Evolutionary conservation across 768 basidiomycete species (phyloP).

Genomic region (Agrocybe praecox): DNA sequence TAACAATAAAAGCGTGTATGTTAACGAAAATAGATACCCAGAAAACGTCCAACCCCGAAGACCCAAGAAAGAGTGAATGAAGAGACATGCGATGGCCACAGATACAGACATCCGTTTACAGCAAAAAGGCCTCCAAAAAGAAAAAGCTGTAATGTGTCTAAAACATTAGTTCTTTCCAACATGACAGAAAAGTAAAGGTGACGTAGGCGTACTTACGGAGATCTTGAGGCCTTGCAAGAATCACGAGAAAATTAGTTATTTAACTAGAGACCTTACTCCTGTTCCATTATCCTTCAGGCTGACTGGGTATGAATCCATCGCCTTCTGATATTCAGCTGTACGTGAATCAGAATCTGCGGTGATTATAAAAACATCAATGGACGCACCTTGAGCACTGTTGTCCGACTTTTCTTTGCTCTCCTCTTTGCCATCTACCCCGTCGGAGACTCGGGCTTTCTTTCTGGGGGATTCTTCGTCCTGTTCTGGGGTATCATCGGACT

Average conservation of each 20-base stretch:
- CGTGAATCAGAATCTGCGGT: not conserved
- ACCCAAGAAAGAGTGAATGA: conserved; percentile 23
- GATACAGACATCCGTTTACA: not conserved
- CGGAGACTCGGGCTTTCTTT: conserved; percentile 18
- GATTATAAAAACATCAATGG: not conserved
- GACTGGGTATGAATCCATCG: conserved; percentile 22
- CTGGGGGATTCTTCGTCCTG: conserved; percentile 9
- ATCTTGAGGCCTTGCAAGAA: conserved; percentile 8
- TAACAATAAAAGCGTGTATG: too few species aligned
- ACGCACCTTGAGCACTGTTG: conserved; percentile 17
- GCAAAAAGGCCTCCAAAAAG: not conserved
- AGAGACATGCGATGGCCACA: not conserved
- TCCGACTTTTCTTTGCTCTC: not conserved
- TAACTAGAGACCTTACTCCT: conserved; percentile 32
- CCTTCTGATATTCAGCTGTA: conserved; percentile 26
- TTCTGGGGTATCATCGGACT: conserved; percentile 8
- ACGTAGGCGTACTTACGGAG: conserved; percentile 25
- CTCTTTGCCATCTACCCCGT: conserved; percentile 1
- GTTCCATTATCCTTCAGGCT: conserved; percentile 29
- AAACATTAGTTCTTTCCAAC: not conserved
- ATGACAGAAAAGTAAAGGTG: not conserved
- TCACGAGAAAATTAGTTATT: conserved; percentile 16
- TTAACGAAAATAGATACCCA: too few species aligned
- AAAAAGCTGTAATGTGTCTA: not conserved
- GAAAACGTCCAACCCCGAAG: conserved; percentile 2